phyloP scores from a whole-genome alignment of 148 eudicot species.

The Cornus controversa region DNA sequence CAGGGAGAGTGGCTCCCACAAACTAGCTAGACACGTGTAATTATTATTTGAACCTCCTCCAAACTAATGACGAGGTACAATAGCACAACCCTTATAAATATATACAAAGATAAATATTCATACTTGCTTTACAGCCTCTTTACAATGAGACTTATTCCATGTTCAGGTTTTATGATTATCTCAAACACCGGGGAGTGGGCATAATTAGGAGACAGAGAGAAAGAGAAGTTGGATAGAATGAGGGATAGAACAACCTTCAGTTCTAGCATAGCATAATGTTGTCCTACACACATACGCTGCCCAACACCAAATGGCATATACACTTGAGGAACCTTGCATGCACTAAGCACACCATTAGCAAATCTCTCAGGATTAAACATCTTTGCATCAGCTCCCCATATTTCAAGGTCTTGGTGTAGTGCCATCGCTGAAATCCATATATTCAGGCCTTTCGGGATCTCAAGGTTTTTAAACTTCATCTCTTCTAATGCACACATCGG shows the following conservation, averaged over 20 bases:
- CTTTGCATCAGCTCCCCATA: slow-evolving; percentile 22
- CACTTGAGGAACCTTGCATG: slow-evolving; percentile 18
- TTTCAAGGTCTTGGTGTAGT: slow-evolving; percentile 16
- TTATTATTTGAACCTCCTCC: too few relatives aligned
- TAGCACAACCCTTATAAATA: too few relatives aligned
- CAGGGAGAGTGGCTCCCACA: too few relatives aligned
- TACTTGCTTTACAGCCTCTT: neutral
- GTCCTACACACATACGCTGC: slow-evolving; percentile 17
- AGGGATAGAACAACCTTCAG: slow-evolving; percentile 16
- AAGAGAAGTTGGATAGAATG: neutral
- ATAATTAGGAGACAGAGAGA: neutral
- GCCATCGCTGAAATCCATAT: neutral
- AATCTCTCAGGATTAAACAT: slow-evolving; percentile 23
- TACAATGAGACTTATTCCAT: neutral
- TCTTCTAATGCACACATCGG: neutral
- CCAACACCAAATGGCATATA: slow-evolving; percentile 24
- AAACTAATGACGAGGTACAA: too few relatives aligned
- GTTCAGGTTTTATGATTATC: neutral
- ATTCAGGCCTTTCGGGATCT: neutral
- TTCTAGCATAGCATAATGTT: slow-evolving; percentile 17
- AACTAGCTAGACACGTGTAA: too few relatives aligned
- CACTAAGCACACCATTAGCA: slow-evolving; percentile 18
- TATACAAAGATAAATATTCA: too few relatives aligned
- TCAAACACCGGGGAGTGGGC: neutral
- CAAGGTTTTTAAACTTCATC: neutral